Evolutionary conservation across 1,284 basidiomycete genomes (phyloP), one percentile per base, ranked within the genome.

Genomic region (Prillingera fragicola): DNA sequence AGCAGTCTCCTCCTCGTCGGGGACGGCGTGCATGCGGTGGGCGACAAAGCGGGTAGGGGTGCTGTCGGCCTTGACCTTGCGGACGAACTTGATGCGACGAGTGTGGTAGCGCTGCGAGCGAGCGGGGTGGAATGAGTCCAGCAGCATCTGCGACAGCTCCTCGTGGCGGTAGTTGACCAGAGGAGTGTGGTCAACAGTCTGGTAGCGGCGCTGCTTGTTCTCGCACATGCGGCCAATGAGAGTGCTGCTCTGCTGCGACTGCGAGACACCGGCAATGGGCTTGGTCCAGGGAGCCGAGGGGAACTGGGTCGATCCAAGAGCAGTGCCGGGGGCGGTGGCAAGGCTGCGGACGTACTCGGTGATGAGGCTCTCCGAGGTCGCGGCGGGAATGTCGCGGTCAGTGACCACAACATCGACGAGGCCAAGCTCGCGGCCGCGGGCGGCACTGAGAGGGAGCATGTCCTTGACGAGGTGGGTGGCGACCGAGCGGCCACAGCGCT

Each of bases 121-220:
- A 41, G 55, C 35, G 5, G 68, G 69, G 49, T 75, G 73, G 59
- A 71, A 74, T 29, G 65, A 69, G 60, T 75, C 73, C 14, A 74
- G 57, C 22, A 70, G 59, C 74, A 75, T 75, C 53, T 73, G 67
- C n/a, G 65, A 67, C 12, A 75, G 60, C 54, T 75, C 74, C 48
- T 69, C 64, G 50, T 60, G 60, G 18, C 74, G 62, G 55, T 67
- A 73, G 18, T 63, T 54, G 9, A 63, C 48, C 5, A 72, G 51
- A 5, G 63, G 42, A 42, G 60, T 45, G 57, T 50, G 44, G 47
- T 47, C 19, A n/a, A 22, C 14, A 50, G 28, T 51, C 29, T 57
- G 54, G 50, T 60, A 64, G 43, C 43, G 61, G 39, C 42, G 52
- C 49, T 50, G 54, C 56, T 60, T 62, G 55, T 65, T 69, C 51